A percentile compares a stretch with the other conserved stretches of the same genome.
These are phyloP conservation scores for Lippia alba DNA, from an alignment of 305 asterid species.

Conservation along the genomic window DNA sequence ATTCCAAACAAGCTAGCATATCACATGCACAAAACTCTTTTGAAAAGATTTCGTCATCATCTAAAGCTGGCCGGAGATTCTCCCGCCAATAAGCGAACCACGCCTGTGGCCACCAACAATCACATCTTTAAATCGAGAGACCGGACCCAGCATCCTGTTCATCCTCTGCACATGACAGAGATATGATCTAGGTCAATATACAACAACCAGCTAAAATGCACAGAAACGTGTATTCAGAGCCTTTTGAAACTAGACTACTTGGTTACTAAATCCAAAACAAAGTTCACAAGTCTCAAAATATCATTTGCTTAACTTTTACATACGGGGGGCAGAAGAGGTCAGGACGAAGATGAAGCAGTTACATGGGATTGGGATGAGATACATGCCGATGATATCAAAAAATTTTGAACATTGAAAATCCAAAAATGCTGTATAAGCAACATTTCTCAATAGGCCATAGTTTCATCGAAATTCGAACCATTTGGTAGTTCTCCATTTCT, in stretches of 20 bases:
- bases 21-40: slow-evolving; percentile 28
- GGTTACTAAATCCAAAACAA: slow-evolving; percentile 24
- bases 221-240: slow-evolving; percentile 3
- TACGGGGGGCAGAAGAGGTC: neutral
- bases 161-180: slow-evolving; percentile 52
- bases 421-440: neutral
- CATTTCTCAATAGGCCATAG: neutral
- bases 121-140: slow-evolving; percentile 70
- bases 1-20: slow-evolving; percentile 11
- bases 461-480: neutral
- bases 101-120: slow-evolving; percentile 67
- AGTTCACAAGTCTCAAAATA: neutral
- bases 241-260: neutral
- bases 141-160: slow-evolving; percentile 63
- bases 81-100: slow-evolving; percentile 56
- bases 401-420: neutral
- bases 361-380: neutral
- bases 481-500: neutral
- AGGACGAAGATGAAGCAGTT: neutral
- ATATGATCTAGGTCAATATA: slow-evolving; percentile 1
- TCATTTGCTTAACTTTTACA: neutral
- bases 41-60: slow-evolving; percentile 39
- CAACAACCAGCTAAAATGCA: slow-evolving; percentile 16
- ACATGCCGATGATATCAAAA: neutral
- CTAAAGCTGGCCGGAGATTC: slow-evolving; percentile 48